phyloP scores from a whole-genome alignment of 805 yeast species.

The Yamadazyma scolyti region DNA sequence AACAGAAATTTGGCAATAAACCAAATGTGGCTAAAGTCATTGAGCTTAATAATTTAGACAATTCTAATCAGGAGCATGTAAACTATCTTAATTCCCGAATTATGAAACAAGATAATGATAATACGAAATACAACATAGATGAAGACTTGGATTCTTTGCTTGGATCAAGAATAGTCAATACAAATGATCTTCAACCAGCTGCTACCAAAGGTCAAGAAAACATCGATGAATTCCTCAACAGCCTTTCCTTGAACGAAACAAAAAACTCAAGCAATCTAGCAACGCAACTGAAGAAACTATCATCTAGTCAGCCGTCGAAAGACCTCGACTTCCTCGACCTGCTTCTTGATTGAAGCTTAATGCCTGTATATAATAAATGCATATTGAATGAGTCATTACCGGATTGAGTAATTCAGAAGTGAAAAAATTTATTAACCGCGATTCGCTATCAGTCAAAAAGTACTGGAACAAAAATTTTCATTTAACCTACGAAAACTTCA shows the following conservation, averaged over 20 bases:
- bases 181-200: too few relatives aligned
- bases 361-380: conserved; percentile 1
- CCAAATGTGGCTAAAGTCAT: conserved; percentile 17
- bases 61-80: conserved; percentile 19
- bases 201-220: neutral
- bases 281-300: conserved; percentile 1
- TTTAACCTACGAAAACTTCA: neutral
- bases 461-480: conserved; percentile 1
- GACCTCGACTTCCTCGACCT: conserved; percentile 10
- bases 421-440: conserved; percentile 23
- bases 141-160: conserved; percentile 18
- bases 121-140: conserved; percentile 7
- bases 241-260: neutral
- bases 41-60: conserved; percentile 32
- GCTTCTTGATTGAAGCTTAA: conserved; percentile 7
- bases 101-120: neutral
- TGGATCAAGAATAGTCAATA: conserved; percentile 12
- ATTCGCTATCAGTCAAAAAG: conserved; percentile 25
- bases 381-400: conserved; percentile 10
- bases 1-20: conserved; percentile 20
- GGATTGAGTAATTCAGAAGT: conserved; percentile 5
- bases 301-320: neutral
- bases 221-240: conserved; percentile 10
- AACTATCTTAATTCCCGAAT: conserved; percentile 19
- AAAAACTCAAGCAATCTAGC: neutral